Base-by-base conservation (phyloP, 805 yeast species). In the Starmerella roubikii region DNA sequence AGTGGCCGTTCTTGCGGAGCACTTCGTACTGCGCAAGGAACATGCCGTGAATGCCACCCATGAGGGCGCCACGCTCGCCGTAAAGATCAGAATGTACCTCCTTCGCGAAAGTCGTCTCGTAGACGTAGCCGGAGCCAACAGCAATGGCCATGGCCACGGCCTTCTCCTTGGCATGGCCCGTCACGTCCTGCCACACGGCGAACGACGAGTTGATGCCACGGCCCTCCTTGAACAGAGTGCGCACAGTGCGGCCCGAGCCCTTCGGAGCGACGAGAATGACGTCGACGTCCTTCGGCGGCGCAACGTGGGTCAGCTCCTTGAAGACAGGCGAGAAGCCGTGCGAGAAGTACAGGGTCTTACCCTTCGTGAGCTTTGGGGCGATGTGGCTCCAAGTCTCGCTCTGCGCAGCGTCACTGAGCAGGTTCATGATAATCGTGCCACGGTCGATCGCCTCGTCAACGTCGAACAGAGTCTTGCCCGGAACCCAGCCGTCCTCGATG, bases 31-130 rank as follows among this genome's bases (percentile, higher is more conserved):
- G 98, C 56, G 98, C 98, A 61, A 91, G 77, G 91, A 91, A 91
- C 97, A 91, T 91, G 77, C 98, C 98, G 75, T 91, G 98, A 74
- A 91, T 88, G 77, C 97, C 97, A 66, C 97, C 98, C 98, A 88
- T 91, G 57, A 91, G 74, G 72, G 97, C 91, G 64, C 98, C 98
- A 76, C 98, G 84, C 77, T 91, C 98, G 72, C 98, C 98, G 74
- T 91, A 91, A 62, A 91, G 74, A 67, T 91, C 98, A 52, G 97
- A 86, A 84, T 81, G 84, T 61, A 91, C 98, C 73, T 91, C 98
- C 71, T 78, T 85, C 74, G 93, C 95, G 61, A 93, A 93, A 53
- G 98, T 91, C 71, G 98, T 91, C 74, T 91, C 84, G 84, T 91
- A 91, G 57, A 91, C 95, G 81, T 91, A 91, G 67, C 98, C 98